Evolutionary conservation across 768 basidiomycete species (phyloP).

Genomic region (Naganishia randhawae): DNA sequence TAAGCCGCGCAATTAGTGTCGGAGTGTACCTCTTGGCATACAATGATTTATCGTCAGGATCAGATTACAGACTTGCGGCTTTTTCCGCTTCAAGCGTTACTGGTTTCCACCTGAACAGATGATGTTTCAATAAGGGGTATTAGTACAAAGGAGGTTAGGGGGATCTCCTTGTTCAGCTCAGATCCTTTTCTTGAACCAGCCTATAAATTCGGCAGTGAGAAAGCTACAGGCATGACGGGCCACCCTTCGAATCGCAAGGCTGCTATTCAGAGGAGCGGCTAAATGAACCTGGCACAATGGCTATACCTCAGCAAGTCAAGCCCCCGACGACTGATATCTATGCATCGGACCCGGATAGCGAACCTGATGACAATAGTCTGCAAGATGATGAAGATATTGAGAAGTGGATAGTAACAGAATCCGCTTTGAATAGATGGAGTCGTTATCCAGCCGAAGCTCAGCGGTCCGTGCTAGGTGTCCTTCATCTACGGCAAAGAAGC

Average conservation of each 20-base stretch:
- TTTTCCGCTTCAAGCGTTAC: background rate
- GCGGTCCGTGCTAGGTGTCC: background rate
- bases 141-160: background rate
- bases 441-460: conserved; percentile 15
- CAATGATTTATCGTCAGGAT: background rate
- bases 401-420: background rate
- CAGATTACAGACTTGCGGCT: background rate
- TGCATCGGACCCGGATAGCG: background rate
- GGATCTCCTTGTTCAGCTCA: background rate
- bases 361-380: background rate
- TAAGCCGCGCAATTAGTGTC: background rate
- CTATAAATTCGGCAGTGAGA: background rate
- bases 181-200: background rate
- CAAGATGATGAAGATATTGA: conserved; percentile 7
- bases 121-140: background rate
- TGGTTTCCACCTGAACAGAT: background rate
- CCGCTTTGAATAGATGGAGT: conserved; percentile 15
- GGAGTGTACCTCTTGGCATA: background rate
- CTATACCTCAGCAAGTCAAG: background rate
- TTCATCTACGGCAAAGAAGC: background rate
- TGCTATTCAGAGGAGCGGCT: background rate
- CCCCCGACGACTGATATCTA: background rate
- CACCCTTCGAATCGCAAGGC: background rate
- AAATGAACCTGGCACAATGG: background rate
- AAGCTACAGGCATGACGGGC: background rate